Evolutionary conservation across 495 filamentous ascomycete species (phyloP), one percentile per base, ranked within the genome.

Genomic region (Thermothielavioides terrestris): DNA sequence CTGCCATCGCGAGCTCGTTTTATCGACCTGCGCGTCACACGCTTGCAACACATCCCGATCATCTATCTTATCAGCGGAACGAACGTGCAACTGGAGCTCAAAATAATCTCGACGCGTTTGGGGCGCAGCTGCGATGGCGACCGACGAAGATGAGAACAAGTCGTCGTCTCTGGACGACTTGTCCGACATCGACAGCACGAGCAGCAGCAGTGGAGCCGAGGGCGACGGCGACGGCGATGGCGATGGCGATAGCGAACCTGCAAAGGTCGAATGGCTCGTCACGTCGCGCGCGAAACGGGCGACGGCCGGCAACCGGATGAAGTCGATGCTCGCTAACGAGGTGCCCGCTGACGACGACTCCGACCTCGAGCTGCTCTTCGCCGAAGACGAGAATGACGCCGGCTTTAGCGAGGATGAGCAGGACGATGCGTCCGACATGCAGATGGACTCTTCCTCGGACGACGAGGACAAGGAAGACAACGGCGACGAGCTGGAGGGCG

Each of bases 251-350:
- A 59, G 44, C 41, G 63, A 62, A 38, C n/a, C 38, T 20, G 4
- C 42, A 58, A 52, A 64, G 36, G 70, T 88, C 43, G 85, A 94
- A 67, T 84, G 85, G 60, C 76, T 95, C 58, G 82, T 85, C 41
- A 80, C 81, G 31, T 82, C 86, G 38, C 83, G 91, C 55, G 77
- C 77, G 46, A 86, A 83, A 64, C 86, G 91, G 61, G 82, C 81
- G 27, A 95, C 88, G 0, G 91, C 91, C 17, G 91, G 91, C 40
- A 89, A 83, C 53, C 80, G 88, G 54, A 83, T 95, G 76, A 82
- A 84, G 27, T 78, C 79, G 25, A 81, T 96, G 53, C 71, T 95
- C 38, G 82, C 83, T 20, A 83, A 81, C 53, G 85, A 85, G 58
- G 83, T 83, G 46, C 84, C 85, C 43, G 65, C 58, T 23, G 61